Percentiles rank a stretch among this genome's conserved stretches.
Evolutionary conservation across 495 filamentous ascomycete species (phyloP).

Genomic region (Tuber borchii): DNA sequence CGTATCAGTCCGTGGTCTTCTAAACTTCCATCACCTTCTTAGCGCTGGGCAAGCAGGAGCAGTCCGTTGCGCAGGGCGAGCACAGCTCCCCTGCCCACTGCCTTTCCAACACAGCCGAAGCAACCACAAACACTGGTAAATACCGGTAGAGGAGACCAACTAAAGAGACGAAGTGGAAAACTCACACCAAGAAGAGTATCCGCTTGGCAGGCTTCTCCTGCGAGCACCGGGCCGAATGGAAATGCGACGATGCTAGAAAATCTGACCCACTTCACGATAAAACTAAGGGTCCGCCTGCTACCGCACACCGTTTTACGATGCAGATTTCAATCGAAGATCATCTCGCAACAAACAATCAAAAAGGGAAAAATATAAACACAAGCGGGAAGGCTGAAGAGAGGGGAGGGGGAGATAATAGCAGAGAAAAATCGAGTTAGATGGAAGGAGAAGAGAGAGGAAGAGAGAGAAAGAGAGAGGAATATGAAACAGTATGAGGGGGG

Average conservation of each 20-base stretch:
- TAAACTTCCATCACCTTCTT: slow-evolving; percentile 8
- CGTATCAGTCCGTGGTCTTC: slow-evolving; percentile 26
- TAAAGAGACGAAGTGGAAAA: slow-evolving; percentile 11
- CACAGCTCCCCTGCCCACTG: slow-evolving; percentile 6
- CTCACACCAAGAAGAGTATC: slow-evolving; percentile 14
- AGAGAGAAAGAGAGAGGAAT: neutral
- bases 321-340: slow-evolving; percentile 14
- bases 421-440: neutral
- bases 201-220: slow-evolving; percentile 22
- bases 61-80: neutral
- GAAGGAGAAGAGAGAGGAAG: slow-evolving; percentile 1
- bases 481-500: neutral
- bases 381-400: neutral
- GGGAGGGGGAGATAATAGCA: neutral
- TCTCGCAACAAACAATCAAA: slow-evolving; percentile 3
- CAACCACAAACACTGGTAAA: slow-evolving; percentile 4
- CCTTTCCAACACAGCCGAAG: slow-evolving; percentile 17
- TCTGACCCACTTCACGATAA: slow-evolving; percentile 5
- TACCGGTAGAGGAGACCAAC: slow-evolving; percentile 8
- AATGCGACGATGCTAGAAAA: slow-evolving; percentile 26
- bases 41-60: slow-evolving; percentile 20
- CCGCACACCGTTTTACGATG: slow-evolving; percentile 4
- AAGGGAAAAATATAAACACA: neutral
- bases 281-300: slow-evolving; percentile 9
- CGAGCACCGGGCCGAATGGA: slow-evolving; percentile 23